A percentile compares a stretch with the other conserved stretches of the same genome.
These are phyloP conservation scores for Trichoderma cornu-damae DNA, from an alignment of 2,329 filamentous ascomycete genomes.

Conservation along the genomic window DNA sequence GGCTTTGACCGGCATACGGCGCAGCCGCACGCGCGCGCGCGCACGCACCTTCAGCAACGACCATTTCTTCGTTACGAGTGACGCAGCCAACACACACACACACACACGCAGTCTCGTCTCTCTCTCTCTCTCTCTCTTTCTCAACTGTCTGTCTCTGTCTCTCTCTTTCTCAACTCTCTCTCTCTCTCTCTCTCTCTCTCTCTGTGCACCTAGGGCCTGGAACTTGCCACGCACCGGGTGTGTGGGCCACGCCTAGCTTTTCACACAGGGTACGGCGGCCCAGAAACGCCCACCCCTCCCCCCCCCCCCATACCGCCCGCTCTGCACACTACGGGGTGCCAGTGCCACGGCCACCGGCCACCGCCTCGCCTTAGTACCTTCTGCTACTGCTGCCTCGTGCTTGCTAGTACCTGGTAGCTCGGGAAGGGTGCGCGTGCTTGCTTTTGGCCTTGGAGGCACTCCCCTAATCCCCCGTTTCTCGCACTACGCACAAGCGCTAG, in stretches of 20 bases:
- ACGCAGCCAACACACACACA: constrained; percentile 3
- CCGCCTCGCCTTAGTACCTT: neutral
- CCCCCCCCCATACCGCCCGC: too few relatives aligned
- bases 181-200: too few relatives aligned
- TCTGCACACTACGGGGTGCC: neutral
- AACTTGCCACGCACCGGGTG: constrained; percentile 15
- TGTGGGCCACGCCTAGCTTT: constrained; percentile 10
- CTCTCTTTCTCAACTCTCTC: too few relatives aligned
- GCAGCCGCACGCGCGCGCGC: neutral
- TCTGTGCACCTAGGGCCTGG: too few relatives aligned
- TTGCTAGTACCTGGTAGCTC: neutral
- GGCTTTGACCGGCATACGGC: neutral
- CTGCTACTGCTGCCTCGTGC: neutral
- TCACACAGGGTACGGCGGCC: constrained; percentile 8
- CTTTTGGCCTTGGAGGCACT: constrained; percentile 1
- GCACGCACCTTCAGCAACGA: neutral
- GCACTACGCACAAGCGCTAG: constrained; percentile 18
- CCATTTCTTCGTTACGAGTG: neutral
- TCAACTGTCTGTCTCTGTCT: too few relatives aligned
- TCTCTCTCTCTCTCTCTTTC: too few relatives aligned
- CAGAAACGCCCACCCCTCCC: constrained; percentile 3
- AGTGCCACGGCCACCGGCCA: neutral
- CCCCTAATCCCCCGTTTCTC: constrained; percentile 6
- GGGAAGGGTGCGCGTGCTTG: neutral
- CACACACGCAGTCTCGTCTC: neutral